Evolutionary conservation across 1,284 basidiomycete species (phyloP), one percentile per base, ranked within the genome.

Genomic region (Sporisorium exsertum): DNA sequence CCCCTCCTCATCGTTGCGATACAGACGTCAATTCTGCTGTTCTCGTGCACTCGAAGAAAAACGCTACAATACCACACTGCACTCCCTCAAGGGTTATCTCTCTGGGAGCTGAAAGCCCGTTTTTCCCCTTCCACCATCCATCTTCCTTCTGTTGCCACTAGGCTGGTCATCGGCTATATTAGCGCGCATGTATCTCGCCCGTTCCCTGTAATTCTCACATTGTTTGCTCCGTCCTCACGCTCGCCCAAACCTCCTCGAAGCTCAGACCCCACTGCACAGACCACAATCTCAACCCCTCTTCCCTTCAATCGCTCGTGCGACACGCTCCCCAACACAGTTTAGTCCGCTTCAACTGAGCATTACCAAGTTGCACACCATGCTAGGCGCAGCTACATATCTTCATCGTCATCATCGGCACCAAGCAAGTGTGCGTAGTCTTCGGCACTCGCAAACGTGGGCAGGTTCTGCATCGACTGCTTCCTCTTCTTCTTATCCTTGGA

Each of bases 351-450:
- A n/a, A n/a, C n/a, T 32, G 32, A 32, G 32, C 32, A 32, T 32
- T 5, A 32, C 12, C 32, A 32, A 5, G 32, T 32, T 32, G 32
- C 32, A 32, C 32, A 12, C 5, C 32, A 32, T 12, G n/a, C n/a
- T n/a, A n/a, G n/a, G n/a, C n/a, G n/a, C n/a, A 6, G 15, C 6
- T 67, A 80, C 63, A 64, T 42, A 33, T 77, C 59, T 42, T 76
- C 92, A 16, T 85, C 40, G 6, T 43, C 87, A 65, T 92, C 92
- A 83, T 96, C 94, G 74, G 60, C 77, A 24, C 61, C 80, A 3
- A 98, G 95, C 88, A 98, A 89, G 86, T 90, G 92, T 53, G 93
- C 93, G 82, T 97, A 99, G 79, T 97, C 96, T 72, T 98, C 96
- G 76, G 96, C 96, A 83, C 91, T 93, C 2, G 94, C 96, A 82